Evolutionary conservation across 2,329 filamentous ascomycete genomes (phyloP), one percentile per base, ranked within the genome.

Genomic region (Leptographium lundbergii): DNA sequence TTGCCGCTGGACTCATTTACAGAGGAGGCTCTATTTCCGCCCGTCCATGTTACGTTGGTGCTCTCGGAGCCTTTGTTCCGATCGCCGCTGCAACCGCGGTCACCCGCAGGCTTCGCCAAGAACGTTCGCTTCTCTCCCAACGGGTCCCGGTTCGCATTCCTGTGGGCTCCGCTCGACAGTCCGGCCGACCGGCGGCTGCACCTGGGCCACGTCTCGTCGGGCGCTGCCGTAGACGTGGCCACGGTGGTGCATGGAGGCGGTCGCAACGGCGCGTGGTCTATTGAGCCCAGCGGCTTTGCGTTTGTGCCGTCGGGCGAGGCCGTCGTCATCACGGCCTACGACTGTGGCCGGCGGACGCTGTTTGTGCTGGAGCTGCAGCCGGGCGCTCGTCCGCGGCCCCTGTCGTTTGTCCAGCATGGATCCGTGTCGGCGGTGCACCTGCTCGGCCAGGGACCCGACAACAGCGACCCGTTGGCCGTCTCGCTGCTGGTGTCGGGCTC

Each of bases 81-180:
- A 17, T 42, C 48, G 17, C 3, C 29, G 25, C 25, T 42, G 50
- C 48, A 5, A 17, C 55, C 27, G 9, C 2, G 19, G n/a, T 1
- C 32, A 34, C 4, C 25, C 24, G 11, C 7, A 22, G 39, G 53
- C 42, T 50, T 56, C 22, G 61, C 61, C 47, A 55, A 55, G 29
- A 67, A 69, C 42, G 70, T 73, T 13, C 66, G 69, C 7, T 70
- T 74, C 61, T 71, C 71, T 3, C 71, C 72, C 0, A 69, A 75
- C 57, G 72, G 69, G 3, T 65, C 66, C 19, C 65, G 67, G 52
- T 62, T 75, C 10, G 70, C 67, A 2, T 75, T 74, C 55, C 54
- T 73, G 22, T 67, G 69, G 29, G 45, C 64, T 7, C 63, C 66
- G 1, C 60, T 64, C 5, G 59, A 61, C 3, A 65, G 68, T 34